Conservation (phyloP, 2,329 filamentous ascomycete genomes). For the Truncatella angustata region DNA sequence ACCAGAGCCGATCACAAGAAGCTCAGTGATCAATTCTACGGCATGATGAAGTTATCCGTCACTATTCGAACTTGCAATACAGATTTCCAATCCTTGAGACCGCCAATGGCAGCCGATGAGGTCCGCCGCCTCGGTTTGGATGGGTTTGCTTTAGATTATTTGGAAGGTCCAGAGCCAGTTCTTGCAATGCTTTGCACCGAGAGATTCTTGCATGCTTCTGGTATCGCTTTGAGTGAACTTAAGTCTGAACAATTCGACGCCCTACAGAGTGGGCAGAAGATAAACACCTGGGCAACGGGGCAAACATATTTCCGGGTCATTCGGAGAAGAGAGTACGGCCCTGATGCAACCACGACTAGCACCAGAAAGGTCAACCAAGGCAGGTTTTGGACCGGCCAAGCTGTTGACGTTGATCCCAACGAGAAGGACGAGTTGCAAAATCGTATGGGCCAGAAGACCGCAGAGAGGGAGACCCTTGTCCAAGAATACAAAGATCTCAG, state of each 20-base stretch:
- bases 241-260: conserved; percentile 65
- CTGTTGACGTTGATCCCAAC: conserved; percentile 69
- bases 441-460: conserved; percentile 42
- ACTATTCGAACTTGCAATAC: conserved; percentile 64
- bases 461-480: conserved; percentile 33
- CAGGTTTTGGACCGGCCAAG: conserved; percentile 72
- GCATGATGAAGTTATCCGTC: conserved; percentile 65
- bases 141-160: conserved; percentile 73
- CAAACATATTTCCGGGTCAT: conserved; percentile 62
- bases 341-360: conserved; percentile 66
- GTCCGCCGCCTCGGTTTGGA: conserved; percentile 66
- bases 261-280: conserved; percentile 55
- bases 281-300: conserved; percentile 71
- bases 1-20: conserved; percentile 71
- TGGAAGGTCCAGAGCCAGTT: conserved; percentile 79
- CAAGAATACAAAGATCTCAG: conserved; percentile 32
- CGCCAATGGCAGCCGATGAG: conserved; percentile 55
- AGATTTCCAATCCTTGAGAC: conserved; percentile 51
- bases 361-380: conserved; percentile 62
- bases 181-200: conserved; percentile 84
- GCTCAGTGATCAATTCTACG: conserved; percentile 65
- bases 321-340: conserved; percentile 78
- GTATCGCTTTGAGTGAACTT: conserved; percentile 62
- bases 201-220: conserved; percentile 65
- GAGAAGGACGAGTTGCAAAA: conserved; percentile 62